Base-by-base conservation (phyloP, 2,329 filamentous ascomycete genomes). In the Xylariales sp. region DNA sequence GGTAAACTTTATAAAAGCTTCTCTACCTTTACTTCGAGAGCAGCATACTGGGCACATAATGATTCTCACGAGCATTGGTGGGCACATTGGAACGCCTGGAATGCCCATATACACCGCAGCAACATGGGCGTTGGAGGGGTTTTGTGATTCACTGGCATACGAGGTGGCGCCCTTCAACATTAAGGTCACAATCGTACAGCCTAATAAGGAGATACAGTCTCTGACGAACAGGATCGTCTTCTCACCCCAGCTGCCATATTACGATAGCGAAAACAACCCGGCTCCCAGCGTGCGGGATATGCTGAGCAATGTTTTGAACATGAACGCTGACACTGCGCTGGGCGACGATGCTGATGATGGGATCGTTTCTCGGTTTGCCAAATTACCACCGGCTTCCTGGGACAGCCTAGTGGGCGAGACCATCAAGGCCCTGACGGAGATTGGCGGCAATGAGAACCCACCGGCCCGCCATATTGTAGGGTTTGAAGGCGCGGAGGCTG, bases 151-250 rank as follows among this genome's bases (percentile, higher is more conserved):
- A 42, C 74, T 98, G 17, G 90, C 91, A 2, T 98, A 96, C 63
- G 93, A 98, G 63, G 85, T 98, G 46, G 86, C 91, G 1, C 93
- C 93, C 0, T 97, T 97, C 69, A 96, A 96, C 64, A 81, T 97
- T 66, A 95, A 91, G 62, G 79, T 97, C 61, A 96, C 89, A 28
- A 90, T 97, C 49, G 84, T 98, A 30, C 91, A 98, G 68, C 89
- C 90, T 18, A 94, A 89, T 62, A 88, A 95, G 65, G 91, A 97
- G 66, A 87, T 95, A 44, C 81, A 85, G 47, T 81, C 88, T 21
- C 72, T 97, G 40, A 93, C 88, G 19, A 95, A 95, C 63, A 82
- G 84, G 40, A 85, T 97, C 51, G 85, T 82, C 33, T 88, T 91
- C 49, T 85, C 87, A 3, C 90, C 91, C 5, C 81, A 83, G 24